Conservation (phyloP, 352 stramenopile species). For the Phytopythium kandeliae region DNA sequence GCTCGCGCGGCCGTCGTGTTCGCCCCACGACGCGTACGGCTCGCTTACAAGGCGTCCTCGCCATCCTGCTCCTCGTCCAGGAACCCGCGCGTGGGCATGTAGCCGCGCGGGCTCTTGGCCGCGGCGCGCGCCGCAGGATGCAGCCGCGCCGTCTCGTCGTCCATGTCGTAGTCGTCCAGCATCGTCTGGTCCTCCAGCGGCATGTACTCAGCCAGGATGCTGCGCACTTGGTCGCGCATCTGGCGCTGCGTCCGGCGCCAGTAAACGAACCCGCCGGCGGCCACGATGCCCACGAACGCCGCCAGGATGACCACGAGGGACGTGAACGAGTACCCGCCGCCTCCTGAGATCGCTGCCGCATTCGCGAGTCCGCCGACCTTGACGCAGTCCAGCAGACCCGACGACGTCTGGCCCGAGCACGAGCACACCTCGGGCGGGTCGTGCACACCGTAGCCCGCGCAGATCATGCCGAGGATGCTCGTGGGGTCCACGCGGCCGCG, state of each 20-base stretch:
- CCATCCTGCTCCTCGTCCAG: slow-evolving; percentile 75
- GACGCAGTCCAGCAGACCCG: slow-evolving; percentile 58
- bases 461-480: slow-evolving; percentile 85
- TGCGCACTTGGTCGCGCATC: slow-evolving; percentile 94
- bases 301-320: slow-evolving; percentile 84
- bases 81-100: slow-evolving; percentile 83
- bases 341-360: slow-evolving; percentile 43
- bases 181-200: slow-evolving; percentile 86
- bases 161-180: slow-evolving; percentile 62
- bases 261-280: slow-evolving; percentile 81
- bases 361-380: slow-evolving; percentile 68
- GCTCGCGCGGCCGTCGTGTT: neutral
- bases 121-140: slow-evolving; percentile 64
- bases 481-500: slow-evolving; percentile 87
- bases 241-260: slow-evolving; percentile 89
- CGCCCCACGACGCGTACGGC: neutral
- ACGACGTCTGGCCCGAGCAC: slow-evolving; percentile 62
- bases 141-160: slow-evolving; percentile 39
- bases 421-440: slow-evolving; percentile 75
- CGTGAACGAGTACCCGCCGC: slow-evolving; percentile 71
- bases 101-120: slow-evolving; percentile 79
- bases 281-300: slow-evolving; percentile 70
- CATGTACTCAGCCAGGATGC: slow-evolving; percentile 97
- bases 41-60: slow-evolving; percentile 64
- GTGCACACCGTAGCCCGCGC: slow-evolving; percentile 73